Percentiles rank a stretch among this genome's conserved stretches.
Evolutionary conservation across 2,329 filamentous ascomycete genomes (phyloP).

Genomic region (Stylonectria norvegica): DNA sequence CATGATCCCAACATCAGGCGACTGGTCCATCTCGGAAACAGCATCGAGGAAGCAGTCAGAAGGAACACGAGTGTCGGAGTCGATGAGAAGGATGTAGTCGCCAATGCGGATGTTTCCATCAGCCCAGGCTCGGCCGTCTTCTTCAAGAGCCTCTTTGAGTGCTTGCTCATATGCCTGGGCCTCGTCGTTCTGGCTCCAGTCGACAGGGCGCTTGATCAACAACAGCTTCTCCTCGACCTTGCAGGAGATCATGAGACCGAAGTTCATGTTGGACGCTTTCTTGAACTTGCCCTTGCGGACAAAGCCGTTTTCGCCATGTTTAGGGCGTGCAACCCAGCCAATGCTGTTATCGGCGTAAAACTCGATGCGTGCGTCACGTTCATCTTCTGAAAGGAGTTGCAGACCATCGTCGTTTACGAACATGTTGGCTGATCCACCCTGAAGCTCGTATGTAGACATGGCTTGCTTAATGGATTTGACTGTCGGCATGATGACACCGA

Average conservation of each 20-base stretch:
- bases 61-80: constrained; percentile 77
- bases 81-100: constrained; percentile 73
- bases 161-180: constrained; percentile 62
- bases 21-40: constrained; percentile 78
- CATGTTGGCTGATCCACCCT: constrained; percentile 75
- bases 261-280: constrained; percentile 74
- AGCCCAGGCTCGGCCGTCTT: constrained; percentile 70
- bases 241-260: constrained; percentile 63
- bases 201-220: constrained; percentile 50
- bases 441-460: constrained; percentile 72
- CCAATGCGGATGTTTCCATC: constrained; percentile 83
- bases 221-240: constrained; percentile 67
- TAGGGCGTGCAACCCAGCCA: constrained; percentile 65
- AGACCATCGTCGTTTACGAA: constrained; percentile 75
- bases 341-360: constrained; percentile 68
- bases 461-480: constrained; percentile 74
- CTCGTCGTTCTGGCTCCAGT: constrained; percentile 69
- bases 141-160: constrained; percentile 63
- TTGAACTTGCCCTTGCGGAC: constrained; percentile 63
- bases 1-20: constrained; percentile 73
- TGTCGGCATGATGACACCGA: constrained; percentile 71
- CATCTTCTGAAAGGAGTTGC: constrained; percentile 62
- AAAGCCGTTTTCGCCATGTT: constrained; percentile 62
- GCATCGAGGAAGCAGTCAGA: constrained; percentile 74
- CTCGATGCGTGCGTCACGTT: constrained; percentile 60